Evolutionary conservation across 805 yeast genomes (phyloP), one percentile per base, ranked within the genome.

Genomic region (Cyberlindnera saturnus): DNA sequence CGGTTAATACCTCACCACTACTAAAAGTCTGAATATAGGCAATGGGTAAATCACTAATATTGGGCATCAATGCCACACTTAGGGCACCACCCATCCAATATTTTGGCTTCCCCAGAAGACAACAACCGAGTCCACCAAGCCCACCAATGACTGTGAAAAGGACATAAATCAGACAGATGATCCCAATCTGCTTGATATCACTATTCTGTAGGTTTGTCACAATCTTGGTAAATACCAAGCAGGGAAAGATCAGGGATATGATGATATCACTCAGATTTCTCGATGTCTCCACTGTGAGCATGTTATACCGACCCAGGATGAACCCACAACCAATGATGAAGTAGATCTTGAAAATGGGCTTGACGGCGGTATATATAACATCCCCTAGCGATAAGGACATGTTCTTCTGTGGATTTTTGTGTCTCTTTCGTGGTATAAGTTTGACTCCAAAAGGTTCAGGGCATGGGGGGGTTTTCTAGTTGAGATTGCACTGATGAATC

Each of bases 311-410:
- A 1, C 91, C 83, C 14, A 85, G 61, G 19, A 63, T 59, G 53
- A 73, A 81, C 19, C 93, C 95, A n/a, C 81, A 60, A 14, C 73
- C 77, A 4, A 85, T 78, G 55, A 85, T 82, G 60, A 83, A 63
- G 57, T 85, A 85, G 60, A 85, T 81, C 60, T 85, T 79, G 56
- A 84, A 71, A 49, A 85, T 82, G 14, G 93, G 93, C 62, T 82
- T 83, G 23, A 83, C 87, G 1, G 91, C 52, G 19, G 86, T 74
- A 55, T 74, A 75, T 11, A 75, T 70, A 39, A 73, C 48, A 6
- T 54, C 18, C 2, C 56, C 55, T 3, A 57, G 44, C 6, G 41
- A 15, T 9, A 39, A n/a, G 15, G 20, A 13, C 29, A 20, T 32
- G 15, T 31, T 31, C 16, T 7, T 31, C 16, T 31, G 11, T 31